Percentiles rank a stretch among this genome's conserved stretches.
Conservation (phyloP, 2,329 filamentous ascomycete genomes). For the Penicillium freii region DNA sequence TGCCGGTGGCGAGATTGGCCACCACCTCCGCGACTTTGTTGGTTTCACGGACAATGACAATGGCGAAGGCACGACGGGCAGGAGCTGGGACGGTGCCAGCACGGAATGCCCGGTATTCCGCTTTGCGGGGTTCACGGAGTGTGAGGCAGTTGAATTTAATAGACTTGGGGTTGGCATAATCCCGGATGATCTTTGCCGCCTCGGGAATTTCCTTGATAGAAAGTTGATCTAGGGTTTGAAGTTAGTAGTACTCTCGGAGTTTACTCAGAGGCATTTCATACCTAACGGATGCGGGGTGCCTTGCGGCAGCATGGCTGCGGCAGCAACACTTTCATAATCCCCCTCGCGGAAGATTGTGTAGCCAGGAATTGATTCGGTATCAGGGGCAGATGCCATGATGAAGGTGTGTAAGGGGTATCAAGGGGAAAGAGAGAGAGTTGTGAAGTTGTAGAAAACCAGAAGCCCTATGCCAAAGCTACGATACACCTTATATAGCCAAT, state of each 20-base stretch:
- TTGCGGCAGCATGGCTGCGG: slow-evolving; percentile 23
- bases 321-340: slow-evolving; percentile 29
- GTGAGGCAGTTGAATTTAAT: slow-evolving; percentile 46
- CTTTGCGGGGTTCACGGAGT: slow-evolving; percentile 53
- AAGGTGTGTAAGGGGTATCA: slow-evolving; percentile 1
- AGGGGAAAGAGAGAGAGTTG: slow-evolving; percentile 7
- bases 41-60: slow-evolving; percentile 45
- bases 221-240: slow-evolving; percentile 24
- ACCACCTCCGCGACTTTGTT: slow-evolving; percentile 29
- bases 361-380: slow-evolving; percentile 28
- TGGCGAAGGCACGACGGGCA: slow-evolving; percentile 45
- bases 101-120: slow-evolving; percentile 36
- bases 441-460: slow-evolving; percentile 13
- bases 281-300: slow-evolving; percentile 25
- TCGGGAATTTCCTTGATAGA: slow-evolving; percentile 31
- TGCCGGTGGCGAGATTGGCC: slow-evolving; percentile 27
- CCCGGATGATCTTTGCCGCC: slow-evolving; percentile 27
- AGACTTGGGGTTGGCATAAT: slow-evolving; percentile 29
- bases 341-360: slow-evolving; percentile 30
- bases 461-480: neutral
- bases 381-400: slow-evolving; percentile 27
- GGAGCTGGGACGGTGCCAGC: slow-evolving; percentile 30
- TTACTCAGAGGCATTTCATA: neutral
- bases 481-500: slow-evolving; percentile 18
- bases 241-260: slow-evolving; percentile 1